Conservation (phyloP, 768 basidiomycete genomes). For the Clathrus columnatus region DNA sequence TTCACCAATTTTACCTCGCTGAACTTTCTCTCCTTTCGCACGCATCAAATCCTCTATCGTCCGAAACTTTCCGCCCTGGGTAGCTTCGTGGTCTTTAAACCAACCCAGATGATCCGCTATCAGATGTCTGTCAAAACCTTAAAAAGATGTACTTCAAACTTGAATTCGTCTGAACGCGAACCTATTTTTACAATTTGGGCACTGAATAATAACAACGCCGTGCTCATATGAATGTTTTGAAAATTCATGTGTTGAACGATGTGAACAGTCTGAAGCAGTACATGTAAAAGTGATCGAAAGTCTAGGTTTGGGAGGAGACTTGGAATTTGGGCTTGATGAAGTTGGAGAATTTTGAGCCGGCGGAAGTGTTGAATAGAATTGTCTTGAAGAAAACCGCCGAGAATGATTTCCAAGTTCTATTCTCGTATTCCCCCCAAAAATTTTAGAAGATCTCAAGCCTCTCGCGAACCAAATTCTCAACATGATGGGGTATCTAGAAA, state of each 20-base stretch:
- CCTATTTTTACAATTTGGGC: constrained; percentile 86
- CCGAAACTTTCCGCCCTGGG: constrained; percentile 57
- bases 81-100: constrained; percentile 68
- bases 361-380: not conserved
- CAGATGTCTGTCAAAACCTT: constrained; percentile 46
- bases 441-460: not conserved
- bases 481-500: not conserved
- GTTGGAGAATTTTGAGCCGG: not conserved
- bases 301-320: constrained; percentile 44
- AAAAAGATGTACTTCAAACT: not conserved
- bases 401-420: not conserved
- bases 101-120: constrained; percentile 89
- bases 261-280: constrained; percentile 61
- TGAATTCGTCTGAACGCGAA: constrained; percentile 27
- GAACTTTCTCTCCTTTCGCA: constrained; percentile 71
- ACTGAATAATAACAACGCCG: constrained; percentile 87
- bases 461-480: not conserved
- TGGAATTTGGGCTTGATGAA: not conserved
- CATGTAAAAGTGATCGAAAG: constrained; percentile 82
- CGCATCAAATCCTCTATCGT: constrained; percentile 80
- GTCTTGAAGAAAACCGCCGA: not conserved
- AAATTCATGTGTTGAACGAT: constrained; percentile 84
- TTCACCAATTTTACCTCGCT: constrained; percentile 37
- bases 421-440: not conserved
- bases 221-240: constrained; percentile 74